These are phyloP conservation scores for Carpinus viminea DNA, from an alignment of 306 rosid genomes.

Conservation along the genomic window DNA sequence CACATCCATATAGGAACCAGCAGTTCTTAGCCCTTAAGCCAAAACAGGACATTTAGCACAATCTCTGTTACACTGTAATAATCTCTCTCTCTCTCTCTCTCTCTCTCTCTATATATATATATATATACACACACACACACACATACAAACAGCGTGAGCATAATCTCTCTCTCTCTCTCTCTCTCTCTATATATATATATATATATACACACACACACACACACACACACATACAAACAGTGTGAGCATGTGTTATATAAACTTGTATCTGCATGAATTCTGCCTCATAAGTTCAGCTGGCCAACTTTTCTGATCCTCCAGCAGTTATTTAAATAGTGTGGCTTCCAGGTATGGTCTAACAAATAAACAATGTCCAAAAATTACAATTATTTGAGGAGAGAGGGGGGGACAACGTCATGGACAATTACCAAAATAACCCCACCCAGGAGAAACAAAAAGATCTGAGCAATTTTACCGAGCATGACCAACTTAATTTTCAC, in stretches of 20 bases:
- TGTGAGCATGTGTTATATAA: too few relatives aligned
- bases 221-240: too few relatives aligned
- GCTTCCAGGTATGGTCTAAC: neutral
- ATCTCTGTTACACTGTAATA: too few relatives aligned
- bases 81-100: too few relatives aligned
- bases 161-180: too few relatives aligned
- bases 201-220: too few relatives aligned
- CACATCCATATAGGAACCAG: neutral
- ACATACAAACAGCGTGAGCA: too few relatives aligned
- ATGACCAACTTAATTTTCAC: neutral
- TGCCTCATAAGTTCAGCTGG: too few relatives aligned
- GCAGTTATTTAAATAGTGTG: neutral
- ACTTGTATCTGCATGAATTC: too few relatives aligned
- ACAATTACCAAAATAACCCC: neutral
- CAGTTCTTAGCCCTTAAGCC: neutral
- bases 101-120: too few relatives aligned
- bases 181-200: too few relatives aligned
- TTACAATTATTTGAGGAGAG: neutral
- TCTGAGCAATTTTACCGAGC: neutral
- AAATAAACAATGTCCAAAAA: neutral
- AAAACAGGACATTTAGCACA: neutral
- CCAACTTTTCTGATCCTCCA: neutral
- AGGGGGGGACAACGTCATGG: neutral
- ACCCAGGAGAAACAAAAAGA: neutral
- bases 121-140: too few relatives aligned